Percentiles rank a stretch among this genome's conserved stretches.
phyloP scores from a whole-genome alignment of 2,329 filamentous ascomycete genomes.

The Xylaria multiplex region DNA sequence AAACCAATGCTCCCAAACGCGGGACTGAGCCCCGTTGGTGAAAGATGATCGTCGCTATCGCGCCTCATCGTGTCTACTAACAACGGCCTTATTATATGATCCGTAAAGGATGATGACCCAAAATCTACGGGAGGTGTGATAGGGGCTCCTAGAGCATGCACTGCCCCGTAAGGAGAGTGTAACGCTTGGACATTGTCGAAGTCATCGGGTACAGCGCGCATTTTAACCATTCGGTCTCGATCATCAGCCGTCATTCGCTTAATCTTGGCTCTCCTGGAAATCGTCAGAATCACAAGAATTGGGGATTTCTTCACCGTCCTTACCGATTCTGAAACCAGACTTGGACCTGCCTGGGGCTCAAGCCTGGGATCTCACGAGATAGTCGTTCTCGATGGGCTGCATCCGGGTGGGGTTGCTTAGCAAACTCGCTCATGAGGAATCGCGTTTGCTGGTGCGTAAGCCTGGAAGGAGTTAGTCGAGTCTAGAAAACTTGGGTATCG shows the following conservation, averaged over 20 bases:
- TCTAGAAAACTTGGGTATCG: constrained; percentile 6
- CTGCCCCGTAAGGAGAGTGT: constrained; percentile 73
- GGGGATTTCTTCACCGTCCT: constrained; percentile 44
- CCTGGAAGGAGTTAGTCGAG: constrained; percentile 61
- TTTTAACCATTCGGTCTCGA: constrained; percentile 76
- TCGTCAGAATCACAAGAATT: constrained; percentile 38
- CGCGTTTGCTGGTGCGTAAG: constrained; percentile 97
- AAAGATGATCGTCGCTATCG: constrained; percentile 71
- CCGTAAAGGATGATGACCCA: constrained; percentile 60
- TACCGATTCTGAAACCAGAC: constrained; percentile 99
- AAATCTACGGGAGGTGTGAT: constrained; percentile 62
- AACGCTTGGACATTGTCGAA: constrained; percentile 77
- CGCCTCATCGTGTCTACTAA: constrained; percentile 75
- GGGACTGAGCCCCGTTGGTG: constrained; percentile 73
- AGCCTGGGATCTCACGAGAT: constrained; percentile 87
- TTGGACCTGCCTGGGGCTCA: constrained; percentile 92
- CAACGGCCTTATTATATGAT: constrained; percentile 73
- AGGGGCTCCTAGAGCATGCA: constrained; percentile 61
- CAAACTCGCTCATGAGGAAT: constrained; percentile 96
- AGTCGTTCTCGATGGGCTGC: constrained; percentile 88
- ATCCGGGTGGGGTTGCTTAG: constrained; percentile 92
- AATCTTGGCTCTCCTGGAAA: constrained; percentile 72
- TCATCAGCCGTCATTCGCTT: constrained; percentile 77
- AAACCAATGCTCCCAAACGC: constrained; percentile 75
- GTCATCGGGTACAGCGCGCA: constrained; percentile 75